phyloP scores from a whole-genome alignment of 1,284 basidiomycete species.

The Austroboletus novae-zelandiae region DNA sequence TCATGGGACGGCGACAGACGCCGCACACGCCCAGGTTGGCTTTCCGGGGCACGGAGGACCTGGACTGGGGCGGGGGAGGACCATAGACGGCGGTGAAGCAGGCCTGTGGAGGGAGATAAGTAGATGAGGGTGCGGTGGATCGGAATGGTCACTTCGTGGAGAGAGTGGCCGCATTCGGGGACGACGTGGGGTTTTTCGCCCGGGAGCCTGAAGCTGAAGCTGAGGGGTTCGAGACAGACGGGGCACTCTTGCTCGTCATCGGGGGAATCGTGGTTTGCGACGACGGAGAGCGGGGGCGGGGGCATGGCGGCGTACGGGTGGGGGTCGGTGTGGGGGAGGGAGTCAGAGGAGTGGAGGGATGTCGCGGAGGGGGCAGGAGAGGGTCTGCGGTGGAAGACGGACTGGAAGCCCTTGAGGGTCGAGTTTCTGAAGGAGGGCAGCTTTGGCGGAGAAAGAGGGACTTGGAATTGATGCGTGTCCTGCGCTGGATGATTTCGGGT shows the following conservation, averaged over 20 bases:
- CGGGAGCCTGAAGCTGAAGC: constrained; percentile 81
- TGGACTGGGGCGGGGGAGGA: constrained; percentile 64
- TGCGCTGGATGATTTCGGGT: constrained; percentile 23
- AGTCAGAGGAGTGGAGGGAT: constrained; percentile 39
- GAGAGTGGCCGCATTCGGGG: constrained; percentile 94
- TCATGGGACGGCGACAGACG: constrained; percentile 94
- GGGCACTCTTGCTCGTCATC: constrained; percentile 87
- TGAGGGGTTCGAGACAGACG: constrained; percentile 87
- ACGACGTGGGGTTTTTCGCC: constrained; percentile 97
- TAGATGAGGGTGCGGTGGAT: neutral
- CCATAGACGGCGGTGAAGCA: constrained; percentile 97
- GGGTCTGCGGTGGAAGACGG: constrained; percentile 37
- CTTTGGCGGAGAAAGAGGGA: constrained; percentile 43
- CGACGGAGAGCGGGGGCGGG: constrained; percentile 63
- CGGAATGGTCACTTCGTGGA: constrained; percentile 75
- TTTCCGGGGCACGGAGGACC: constrained; percentile 57
- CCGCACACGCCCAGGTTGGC: constrained; percentile 92
- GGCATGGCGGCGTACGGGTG: constrained; percentile 53
- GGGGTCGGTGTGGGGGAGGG: constrained; percentile 15
- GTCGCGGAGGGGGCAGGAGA: constrained; percentile 32
- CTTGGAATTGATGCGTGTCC: constrained; percentile 25
- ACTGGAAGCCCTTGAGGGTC: constrained; percentile 33
- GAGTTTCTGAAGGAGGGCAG: constrained; percentile 26
- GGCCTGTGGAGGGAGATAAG: constrained; percentile 51
- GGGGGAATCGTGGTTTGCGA: constrained; percentile 56